phyloP scores from a whole-genome alignment of 257 asterid species.

The Leptodermis oblonga region DNA sequence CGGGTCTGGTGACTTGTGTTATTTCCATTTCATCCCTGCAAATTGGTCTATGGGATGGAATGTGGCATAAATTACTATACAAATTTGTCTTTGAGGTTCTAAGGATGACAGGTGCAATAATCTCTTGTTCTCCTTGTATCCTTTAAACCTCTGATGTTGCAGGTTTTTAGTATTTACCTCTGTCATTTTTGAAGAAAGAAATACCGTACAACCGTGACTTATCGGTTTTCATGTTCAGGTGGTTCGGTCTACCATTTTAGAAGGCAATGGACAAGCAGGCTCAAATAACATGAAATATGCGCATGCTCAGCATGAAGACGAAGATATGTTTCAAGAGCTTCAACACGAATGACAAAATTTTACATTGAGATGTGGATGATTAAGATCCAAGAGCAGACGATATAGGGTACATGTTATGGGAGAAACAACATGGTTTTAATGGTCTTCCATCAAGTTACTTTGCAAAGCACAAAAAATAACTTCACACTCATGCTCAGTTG shows the following conservation, averaged over 20 bases:
- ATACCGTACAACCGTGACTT: not conserved
- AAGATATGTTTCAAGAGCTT: conserved; percentile 44
- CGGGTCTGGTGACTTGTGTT: not conserved
- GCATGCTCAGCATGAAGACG: conserved; percentile 42
- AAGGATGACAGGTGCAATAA: not conserved
- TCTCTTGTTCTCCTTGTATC: not conserved
- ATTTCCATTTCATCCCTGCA: not conserved
- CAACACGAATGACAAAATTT: conserved; percentile 25
- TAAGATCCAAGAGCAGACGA: not conserved
- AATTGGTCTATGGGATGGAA: too few relatives aligned
- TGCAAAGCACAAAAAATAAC: not conserved
- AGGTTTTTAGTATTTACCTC: not conserved
- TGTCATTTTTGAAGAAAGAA: conserved; percentile 4
- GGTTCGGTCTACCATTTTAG: conserved; percentile 59
- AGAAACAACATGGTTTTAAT: not conserved
- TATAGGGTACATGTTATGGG: not conserved
- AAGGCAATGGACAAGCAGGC: conserved; percentile 48
- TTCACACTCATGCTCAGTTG: not conserved
- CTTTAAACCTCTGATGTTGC: not conserved
- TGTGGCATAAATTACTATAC: not conserved
- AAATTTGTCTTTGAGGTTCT: not conserved
- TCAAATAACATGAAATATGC: conserved; percentile 35
- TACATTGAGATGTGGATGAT: not conserved
- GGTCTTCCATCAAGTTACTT: not conserved
- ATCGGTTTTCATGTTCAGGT: conserved; percentile 45